phyloP scores from a whole-genome alignment of 2,329 filamentous ascomycete species.

The Thielaviopsis populi region DNA sequence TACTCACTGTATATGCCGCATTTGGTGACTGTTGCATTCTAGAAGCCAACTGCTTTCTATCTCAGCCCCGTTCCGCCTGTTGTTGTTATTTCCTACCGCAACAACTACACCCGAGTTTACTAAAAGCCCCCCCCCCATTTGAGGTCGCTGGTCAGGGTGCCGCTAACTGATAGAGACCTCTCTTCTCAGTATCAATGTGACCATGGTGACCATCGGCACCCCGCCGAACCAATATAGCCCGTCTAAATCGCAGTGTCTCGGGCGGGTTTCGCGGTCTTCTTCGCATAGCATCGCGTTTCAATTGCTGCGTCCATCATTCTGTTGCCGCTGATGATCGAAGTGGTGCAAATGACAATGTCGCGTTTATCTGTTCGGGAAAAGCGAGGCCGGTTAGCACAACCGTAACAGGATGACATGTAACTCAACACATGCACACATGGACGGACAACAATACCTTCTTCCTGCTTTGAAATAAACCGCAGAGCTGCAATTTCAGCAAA shows the following conservation, averaged over 20 bases:
- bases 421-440: neutral
- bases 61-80: too few species aligned
- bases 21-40: too few species aligned
- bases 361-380: slow-evolving; percentile 40
- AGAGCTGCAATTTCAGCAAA: slow-evolving; percentile 92
- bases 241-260: slow-evolving; percentile 3
- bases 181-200: too few species aligned
- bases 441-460: slow-evolving; percentile 42
- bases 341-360: slow-evolving; percentile 84
- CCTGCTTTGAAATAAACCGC: slow-evolving; percentile 73
- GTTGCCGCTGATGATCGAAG: slow-evolving; percentile 78
- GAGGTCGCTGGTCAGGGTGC: neutral
- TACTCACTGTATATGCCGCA: too few species aligned
- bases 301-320: slow-evolving; percentile 75
- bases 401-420: neutral
- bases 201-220: too few species aligned
- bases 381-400: neutral
- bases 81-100: too few species aligned
- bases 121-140: neutral
- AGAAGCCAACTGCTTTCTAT: too few species aligned
- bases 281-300: slow-evolving; percentile 51
- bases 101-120: neutral
- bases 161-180: neutral
- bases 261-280: slow-evolving; percentile 21
- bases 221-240: neutral